These are phyloP conservation scores for Diaporthe sp. DNA, from an alignment of 2,329 filamentous ascomycete species.

Conservation along the genomic window DNA sequence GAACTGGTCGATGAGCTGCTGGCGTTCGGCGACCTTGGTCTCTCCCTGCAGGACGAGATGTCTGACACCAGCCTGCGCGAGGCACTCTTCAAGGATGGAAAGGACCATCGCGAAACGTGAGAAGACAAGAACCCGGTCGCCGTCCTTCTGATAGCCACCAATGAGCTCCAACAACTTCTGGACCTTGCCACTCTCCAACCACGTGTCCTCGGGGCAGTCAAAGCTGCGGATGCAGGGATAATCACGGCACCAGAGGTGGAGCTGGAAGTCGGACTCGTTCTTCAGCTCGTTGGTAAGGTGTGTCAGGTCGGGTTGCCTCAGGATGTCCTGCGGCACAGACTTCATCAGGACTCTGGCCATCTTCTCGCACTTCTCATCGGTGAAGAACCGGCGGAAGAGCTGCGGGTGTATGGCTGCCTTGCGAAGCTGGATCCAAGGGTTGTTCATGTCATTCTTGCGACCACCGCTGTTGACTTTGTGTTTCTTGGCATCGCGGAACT, in stretches of 20 bases:
- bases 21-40: slow-evolving; percentile 85
- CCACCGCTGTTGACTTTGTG: slow-evolving; percentile 71
- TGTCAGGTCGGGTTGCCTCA: slow-evolving; percentile 64
- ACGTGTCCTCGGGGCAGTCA: slow-evolving; percentile 67
- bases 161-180: slow-evolving; percentile 83
- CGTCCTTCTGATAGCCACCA: slow-evolving; percentile 79
- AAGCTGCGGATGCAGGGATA: slow-evolving; percentile 68
- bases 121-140: slow-evolving; percentile 91
- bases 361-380: slow-evolving; percentile 79
- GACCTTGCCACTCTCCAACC: slow-evolving; percentile 85
- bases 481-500: slow-evolving; percentile 74
- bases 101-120: slow-evolving; percentile 94
- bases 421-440: slow-evolving; percentile 90
- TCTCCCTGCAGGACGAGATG: slow-evolving; percentile 90
- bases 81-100: slow-evolving; percentile 87
- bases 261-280: slow-evolving; percentile 73
- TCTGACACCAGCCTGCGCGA: slow-evolving; percentile 79
- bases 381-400: slow-evolving; percentile 86
- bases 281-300: slow-evolving; percentile 70
- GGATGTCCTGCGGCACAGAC: slow-evolving; percentile 71
- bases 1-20: slow-evolving; percentile 91
- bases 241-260: slow-evolving; percentile 76
- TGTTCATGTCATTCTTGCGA: slow-evolving; percentile 70
- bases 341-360: slow-evolving; percentile 85
- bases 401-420: slow-evolving; percentile 94